Evolutionary conservation across 106 monocot species (phyloP).

Genomic region (Dendrobium chrysotoxum): DNA sequence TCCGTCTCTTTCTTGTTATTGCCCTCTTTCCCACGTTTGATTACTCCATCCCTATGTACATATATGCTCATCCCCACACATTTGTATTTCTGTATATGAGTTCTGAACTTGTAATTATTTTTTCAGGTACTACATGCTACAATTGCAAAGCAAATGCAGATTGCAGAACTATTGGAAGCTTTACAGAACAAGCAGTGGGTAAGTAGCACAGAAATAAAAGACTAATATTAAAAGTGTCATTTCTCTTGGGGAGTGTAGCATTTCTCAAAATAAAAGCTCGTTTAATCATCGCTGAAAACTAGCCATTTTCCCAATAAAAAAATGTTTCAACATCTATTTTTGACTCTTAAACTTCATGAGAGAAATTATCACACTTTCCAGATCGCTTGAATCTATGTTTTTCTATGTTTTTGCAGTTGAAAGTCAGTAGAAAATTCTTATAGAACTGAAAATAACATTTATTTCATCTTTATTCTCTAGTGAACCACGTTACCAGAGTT

Average conservation of each 20-base stretch:
- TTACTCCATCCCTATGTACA: too few relatives aligned
- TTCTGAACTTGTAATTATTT: not conserved
- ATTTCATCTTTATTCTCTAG: too few relatives aligned
- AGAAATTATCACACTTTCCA: not conserved
- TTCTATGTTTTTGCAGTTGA: too few relatives aligned
- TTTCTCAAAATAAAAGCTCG: not conserved
- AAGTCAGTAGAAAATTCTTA: too few relatives aligned
- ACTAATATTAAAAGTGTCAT: not conserved
- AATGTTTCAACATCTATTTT: not conserved
- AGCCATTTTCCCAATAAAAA: not conserved
- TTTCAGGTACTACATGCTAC: constrained; percentile 4
- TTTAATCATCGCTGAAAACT: not conserved
- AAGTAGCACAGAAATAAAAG: not conserved
- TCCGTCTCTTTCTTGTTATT: too few relatives aligned
- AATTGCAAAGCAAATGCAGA: constrained; percentile 4
- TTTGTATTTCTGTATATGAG: not conserved
- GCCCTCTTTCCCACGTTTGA: too few relatives aligned
- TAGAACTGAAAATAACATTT: too few relatives aligned
- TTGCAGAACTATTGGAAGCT: not conserved
- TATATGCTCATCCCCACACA: too few relatives aligned
- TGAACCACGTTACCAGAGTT: too few relatives aligned
- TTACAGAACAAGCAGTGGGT: not conserved
- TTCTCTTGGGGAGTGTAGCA: too few relatives aligned
- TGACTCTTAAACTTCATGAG: not conserved
- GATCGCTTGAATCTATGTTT: not conserved